Evolutionary conservation across 2,329 filamentous ascomycete species (phyloP).

Genomic region (Penicillium italicum): DNA sequence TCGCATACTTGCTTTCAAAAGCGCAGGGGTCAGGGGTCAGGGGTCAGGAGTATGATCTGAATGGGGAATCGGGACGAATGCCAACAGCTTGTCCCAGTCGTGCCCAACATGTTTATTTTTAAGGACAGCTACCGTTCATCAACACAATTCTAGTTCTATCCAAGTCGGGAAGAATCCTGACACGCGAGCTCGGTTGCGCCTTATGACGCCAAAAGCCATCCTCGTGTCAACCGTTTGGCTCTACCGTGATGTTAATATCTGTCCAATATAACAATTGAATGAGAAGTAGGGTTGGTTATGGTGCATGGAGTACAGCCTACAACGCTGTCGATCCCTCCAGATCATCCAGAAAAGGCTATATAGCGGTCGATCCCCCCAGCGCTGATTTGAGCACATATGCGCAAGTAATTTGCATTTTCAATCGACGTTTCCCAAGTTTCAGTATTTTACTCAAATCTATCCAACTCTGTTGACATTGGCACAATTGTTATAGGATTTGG

Average conservation of each 20-base stretch:
- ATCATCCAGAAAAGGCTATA: neutral
- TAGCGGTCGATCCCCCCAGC: neutral
- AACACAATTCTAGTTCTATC: too few species aligned
- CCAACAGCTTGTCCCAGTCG: neutral
- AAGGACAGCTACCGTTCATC: too few species aligned
- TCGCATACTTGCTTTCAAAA: neutral
- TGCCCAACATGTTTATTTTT: too few species aligned
- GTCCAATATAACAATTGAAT: too few species aligned
- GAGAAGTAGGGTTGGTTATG: too few species aligned
- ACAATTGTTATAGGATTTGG: too few species aligned
- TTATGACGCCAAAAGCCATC: too few species aligned
- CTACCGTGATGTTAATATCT: too few species aligned
- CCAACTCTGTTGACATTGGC: neutral
- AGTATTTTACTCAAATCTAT: neutral
- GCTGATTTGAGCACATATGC: constrained; percentile 1
- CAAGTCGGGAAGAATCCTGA: too few species aligned
- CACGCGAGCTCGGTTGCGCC: too few species aligned
- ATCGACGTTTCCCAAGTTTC: neutral
- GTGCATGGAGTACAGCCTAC: too few species aligned
- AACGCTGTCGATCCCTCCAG: neutral
- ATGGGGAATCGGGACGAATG: neutral
- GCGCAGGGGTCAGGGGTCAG: neutral
- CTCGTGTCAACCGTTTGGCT: too few species aligned
- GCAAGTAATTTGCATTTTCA: neutral
- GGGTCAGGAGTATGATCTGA: neutral